phyloP scores from a whole-genome alignment of 148 eudicot species.

The Rhododendron molle region DNA sequence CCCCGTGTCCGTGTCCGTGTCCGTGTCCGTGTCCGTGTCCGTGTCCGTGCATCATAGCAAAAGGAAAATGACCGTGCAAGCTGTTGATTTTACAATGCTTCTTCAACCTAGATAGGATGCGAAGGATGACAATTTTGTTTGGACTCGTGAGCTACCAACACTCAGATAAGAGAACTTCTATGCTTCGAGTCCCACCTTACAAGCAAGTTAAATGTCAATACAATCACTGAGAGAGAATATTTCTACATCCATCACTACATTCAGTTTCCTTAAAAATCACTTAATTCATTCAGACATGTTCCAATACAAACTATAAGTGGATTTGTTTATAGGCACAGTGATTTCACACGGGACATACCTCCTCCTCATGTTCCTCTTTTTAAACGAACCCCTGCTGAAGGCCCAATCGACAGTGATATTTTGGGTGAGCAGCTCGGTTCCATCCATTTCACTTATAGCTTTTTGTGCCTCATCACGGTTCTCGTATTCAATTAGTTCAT shows the following conservation, averaged over 20 bases:
- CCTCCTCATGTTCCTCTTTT: constrained; percentile 47
- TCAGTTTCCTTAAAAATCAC: neutral
- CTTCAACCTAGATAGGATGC: neutral
- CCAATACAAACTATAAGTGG: neutral
- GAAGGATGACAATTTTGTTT: neutral
- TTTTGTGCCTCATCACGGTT: constrained; percentile 64
- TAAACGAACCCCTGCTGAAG: constrained; percentile 84
- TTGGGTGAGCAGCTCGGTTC: constrained; percentile 67
- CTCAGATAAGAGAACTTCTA: neutral
- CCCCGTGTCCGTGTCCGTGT: too few species aligned
- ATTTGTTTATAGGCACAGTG: neutral
- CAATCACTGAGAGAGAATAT: neutral
- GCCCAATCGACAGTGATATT: constrained; percentile 81
- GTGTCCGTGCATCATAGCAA: too few species aligned
- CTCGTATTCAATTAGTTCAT: constrained; percentile 83
- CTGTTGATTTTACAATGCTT: neutral
- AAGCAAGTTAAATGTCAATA: neutral
- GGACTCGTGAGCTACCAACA: neutral
- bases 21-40: too few species aligned
- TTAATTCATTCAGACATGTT: neutral
- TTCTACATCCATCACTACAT: neutral
- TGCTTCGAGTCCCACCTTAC: neutral
- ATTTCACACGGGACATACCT: constrained; percentile 39
- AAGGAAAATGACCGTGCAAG: neutral
- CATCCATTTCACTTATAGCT: constrained; percentile 61